These are phyloP conservation scores for Pterocarpus santalinus DNA, from an alignment of 306 rosid genomes.

Conservation along the genomic window DNA sequence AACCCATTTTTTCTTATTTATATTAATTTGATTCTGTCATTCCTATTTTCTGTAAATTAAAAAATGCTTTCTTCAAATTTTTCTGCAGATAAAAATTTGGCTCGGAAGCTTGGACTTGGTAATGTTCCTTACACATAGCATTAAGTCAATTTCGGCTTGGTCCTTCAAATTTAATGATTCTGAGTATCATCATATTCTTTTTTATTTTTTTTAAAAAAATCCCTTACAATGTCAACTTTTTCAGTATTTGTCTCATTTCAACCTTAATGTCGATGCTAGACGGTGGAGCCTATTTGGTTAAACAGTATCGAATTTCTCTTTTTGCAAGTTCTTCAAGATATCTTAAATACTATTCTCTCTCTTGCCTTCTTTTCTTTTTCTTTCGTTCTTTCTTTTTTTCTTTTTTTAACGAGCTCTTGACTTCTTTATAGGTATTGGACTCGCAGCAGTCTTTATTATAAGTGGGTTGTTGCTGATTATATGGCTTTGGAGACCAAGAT, in stretches of 20 bases:
- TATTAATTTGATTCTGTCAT: too few relatives aligned
- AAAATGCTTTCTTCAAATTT: not conserved
- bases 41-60: too few relatives aligned
- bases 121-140: not conserved
- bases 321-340: not conserved
- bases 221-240: too few relatives aligned
- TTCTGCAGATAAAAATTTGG: conserved; percentile 33
- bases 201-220: too few relatives aligned
- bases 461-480: conserved; percentile 40
- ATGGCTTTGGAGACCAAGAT: conserved; percentile 30
- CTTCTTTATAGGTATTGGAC: conserved; percentile 49
- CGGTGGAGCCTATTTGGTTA: too few relatives aligned
- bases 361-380: not conserved
- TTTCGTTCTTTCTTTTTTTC: too few relatives aligned
- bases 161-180: conserved; percentile 1
- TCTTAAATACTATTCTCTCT: not conserved
- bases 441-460: conserved; percentile 21
- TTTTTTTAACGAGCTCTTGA: not conserved
- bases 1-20: too few relatives aligned
- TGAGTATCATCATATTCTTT: not conserved
- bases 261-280: too few relatives aligned
- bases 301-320: not conserved
- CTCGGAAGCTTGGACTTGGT: conserved; percentile 41
- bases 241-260: too few relatives aligned
- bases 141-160: not conserved